Conservation (phyloP, 345 rosid genomes). For the Ceriops decandra region DNA sequence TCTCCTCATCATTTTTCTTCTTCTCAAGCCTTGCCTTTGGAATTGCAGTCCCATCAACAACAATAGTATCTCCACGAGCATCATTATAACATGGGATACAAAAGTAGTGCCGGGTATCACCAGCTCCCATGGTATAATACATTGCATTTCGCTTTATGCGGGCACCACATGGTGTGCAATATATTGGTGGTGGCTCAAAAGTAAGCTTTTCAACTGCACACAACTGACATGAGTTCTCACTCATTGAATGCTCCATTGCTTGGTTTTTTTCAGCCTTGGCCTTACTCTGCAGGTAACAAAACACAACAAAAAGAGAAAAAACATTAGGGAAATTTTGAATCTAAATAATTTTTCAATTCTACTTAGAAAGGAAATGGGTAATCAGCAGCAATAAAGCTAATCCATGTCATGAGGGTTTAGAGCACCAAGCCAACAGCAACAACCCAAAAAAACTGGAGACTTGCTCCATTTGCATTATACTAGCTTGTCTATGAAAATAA, state of each 20-base stretch:
- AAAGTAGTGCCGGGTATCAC: slow-evolving; percentile 84
- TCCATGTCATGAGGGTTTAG: not conserved
- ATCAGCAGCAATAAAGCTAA: not conserved
- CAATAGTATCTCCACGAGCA: slow-evolving; percentile 78
- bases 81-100: slow-evolving; percentile 97
- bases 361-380: not conserved
- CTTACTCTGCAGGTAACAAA: slow-evolving; percentile 62
- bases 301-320: slow-evolving; percentile 9
- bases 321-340: not conserved
- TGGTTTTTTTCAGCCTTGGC: slow-evolving; percentile 94
- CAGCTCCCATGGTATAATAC: slow-evolving; percentile 85
- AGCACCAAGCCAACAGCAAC: not conserved
- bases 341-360: not conserved
- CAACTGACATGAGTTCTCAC: slow-evolving; percentile 95
- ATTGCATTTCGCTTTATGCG: slow-evolving; percentile 97
- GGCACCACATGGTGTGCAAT: slow-evolving; percentile 92
- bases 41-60: slow-evolving; percentile 63
- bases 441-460: not conserved
- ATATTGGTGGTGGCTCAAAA: slow-evolving; percentile 97
- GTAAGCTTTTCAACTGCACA: slow-evolving; percentile 99
- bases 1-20: slow-evolving; percentile 98
- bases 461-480: not conserved
- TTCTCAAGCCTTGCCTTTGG: slow-evolving; percentile 85
- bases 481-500: not conserved
- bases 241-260: slow-evolving; percentile 94